Evolutionary conservation across 2,329 filamentous ascomycete species (phyloP).

Genomic region (Intubia oerlemansii): DNA sequence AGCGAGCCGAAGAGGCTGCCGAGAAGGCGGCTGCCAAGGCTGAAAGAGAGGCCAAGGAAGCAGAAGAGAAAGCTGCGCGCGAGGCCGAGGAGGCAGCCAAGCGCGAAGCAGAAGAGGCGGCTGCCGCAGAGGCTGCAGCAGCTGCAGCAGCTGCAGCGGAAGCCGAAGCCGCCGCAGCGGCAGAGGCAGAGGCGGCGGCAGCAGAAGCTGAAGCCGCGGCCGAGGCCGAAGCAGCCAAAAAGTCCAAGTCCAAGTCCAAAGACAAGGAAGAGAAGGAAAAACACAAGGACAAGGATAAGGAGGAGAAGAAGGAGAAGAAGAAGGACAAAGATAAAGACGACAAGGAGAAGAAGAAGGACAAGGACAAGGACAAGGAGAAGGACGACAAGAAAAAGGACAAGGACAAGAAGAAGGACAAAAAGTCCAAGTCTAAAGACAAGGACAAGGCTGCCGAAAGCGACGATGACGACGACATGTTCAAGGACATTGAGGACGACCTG

Average conservation of each 20-base stretch:
- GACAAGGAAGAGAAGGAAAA: too few relatives aligned
- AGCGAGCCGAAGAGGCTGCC: slow-evolving; percentile 13
- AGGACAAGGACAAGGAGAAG: slow-evolving; percentile 8
- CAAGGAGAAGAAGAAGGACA: slow-evolving; percentile 7
- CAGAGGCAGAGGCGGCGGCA: slow-evolving; percentile 19
- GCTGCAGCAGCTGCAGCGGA: slow-evolving; percentile 9
- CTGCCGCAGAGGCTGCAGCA: background rate
- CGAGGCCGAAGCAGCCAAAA: slow-evolving; percentile 13
- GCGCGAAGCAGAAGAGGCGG: slow-evolving; percentile 14
- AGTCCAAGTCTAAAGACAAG: slow-evolving; percentile 9
- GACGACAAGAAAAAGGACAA: slow-evolving; percentile 7
- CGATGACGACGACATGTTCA: slow-evolving; percentile 13
- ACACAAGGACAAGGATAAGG: too few relatives aligned
- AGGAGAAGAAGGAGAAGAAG: too few relatives aligned
- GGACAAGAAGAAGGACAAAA: slow-evolving; percentile 8
- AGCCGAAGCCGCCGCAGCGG: slow-evolving; percentile 9
- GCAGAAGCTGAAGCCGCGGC: too few relatives aligned
- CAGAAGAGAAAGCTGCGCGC: slow-evolving; percentile 9
- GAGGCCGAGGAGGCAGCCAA: slow-evolving; percentile 12
- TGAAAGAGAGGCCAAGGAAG: slow-evolving; percentile 13
- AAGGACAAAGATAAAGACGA: too few relatives aligned
- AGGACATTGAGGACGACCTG: slow-evolving; percentile 10
- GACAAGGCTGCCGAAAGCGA: slow-evolving; percentile 9
- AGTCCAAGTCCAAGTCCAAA: too few relatives aligned
- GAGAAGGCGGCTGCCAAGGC: too few relatives aligned